Evolutionary conservation across 1,284 basidiomycete species (phyloP).

Genomic region (Wolfiporia cocos): DNA sequence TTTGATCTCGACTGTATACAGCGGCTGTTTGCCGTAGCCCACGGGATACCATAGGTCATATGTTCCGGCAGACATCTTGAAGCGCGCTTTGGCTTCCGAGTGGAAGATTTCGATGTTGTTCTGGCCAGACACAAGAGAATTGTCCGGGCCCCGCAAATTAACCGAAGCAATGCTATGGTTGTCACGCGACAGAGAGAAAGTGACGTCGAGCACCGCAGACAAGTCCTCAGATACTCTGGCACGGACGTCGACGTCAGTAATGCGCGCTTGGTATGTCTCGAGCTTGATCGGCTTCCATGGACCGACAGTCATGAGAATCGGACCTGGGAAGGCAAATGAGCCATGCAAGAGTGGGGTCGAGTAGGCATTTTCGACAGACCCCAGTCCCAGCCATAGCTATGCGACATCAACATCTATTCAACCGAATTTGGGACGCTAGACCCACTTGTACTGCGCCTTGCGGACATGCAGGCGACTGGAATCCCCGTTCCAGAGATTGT

Average conservation of each 20-base stretch:
- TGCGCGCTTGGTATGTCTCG: slow-evolving; percentile 58
- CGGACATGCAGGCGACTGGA: slow-evolving; percentile 81
- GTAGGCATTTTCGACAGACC: slow-evolving; percentile 34
- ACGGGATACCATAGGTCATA: slow-evolving; percentile 80
- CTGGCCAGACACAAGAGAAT: slow-evolving; percentile 33
- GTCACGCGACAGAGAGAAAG: slow-evolving; percentile 36
- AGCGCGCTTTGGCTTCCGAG: slow-evolving; percentile 37
- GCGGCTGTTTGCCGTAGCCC: slow-evolving; percentile 74
- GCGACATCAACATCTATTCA: neutral
- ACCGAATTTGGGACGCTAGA: neutral
- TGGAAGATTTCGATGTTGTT: slow-evolving; percentile 31
- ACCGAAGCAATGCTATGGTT: slow-evolving; percentile 36
- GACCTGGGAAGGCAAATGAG: slow-evolving; percentile 35
- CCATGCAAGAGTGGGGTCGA: neutral
- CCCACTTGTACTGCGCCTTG: slow-evolving; percentile 84
- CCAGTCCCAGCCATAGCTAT: slow-evolving; percentile 84
- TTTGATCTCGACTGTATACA: slow-evolving; percentile 59
- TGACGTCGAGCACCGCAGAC: slow-evolving; percentile 42
- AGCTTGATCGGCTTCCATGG: slow-evolving; percentile 77
- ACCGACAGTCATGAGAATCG: slow-evolving; percentile 70
- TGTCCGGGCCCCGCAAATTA: slow-evolving; percentile 41
- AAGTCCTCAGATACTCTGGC: slow-evolving; percentile 46
- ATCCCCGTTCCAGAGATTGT: slow-evolving; percentile 81
- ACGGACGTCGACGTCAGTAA: slow-evolving; percentile 60
- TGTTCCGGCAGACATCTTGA: slow-evolving; percentile 47